phyloP scores from a whole-genome alignment of 2,329 filamentous ascomycete genomes.

The Xylariales sp. region DNA sequence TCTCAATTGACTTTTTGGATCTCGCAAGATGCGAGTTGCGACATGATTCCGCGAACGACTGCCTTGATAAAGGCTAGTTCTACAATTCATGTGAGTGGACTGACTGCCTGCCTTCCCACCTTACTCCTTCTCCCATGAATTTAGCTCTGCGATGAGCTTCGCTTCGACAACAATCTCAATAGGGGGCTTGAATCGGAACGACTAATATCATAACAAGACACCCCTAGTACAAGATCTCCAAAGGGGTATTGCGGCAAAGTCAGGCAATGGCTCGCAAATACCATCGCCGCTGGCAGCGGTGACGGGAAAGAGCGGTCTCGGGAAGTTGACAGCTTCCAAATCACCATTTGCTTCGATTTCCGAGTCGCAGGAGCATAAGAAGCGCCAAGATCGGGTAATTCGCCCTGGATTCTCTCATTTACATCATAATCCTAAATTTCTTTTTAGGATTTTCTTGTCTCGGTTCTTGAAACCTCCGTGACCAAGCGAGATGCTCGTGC shows the following conservation, averaged over 20 bases:
- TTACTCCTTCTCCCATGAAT: constrained; percentile 11
- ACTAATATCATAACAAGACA: constrained; percentile 15
- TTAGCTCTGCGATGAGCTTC: no score
- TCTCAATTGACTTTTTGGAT: constrained; percentile 2
- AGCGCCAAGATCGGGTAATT: constrained; percentile 42
- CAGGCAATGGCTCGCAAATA: constrained; percentile 18
- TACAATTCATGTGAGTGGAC: constrained; percentile 28
- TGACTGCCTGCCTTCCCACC: no score
- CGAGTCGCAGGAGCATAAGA: constrained; percentile 41
- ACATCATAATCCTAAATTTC: constrained; percentile 8
- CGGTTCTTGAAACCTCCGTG: constrained; percentile 79
- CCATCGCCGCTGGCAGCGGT: constrained; percentile 18
- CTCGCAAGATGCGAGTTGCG: constrained; percentile 18
- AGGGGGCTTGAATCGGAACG: constrained; percentile 4
- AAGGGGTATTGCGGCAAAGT: constrained; percentile 14
- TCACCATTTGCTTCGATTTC: constrained; percentile 35
- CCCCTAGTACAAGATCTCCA: constrained; percentile 19
- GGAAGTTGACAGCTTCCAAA: constrained; percentile 20
- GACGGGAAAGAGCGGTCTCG: constrained; percentile 18
- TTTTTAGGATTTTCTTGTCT: constrained; percentile 73
- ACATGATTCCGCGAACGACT: constrained; percentile 36
- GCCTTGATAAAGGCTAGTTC: constrained; percentile 35
- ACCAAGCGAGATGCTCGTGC: constrained; percentile 90
- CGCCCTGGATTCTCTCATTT: background rate
- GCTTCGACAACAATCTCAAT: background rate